phyloP scores from a whole-genome alignment of 2,329 filamentous ascomycete species.

The Monosporascus sp. region DNA sequence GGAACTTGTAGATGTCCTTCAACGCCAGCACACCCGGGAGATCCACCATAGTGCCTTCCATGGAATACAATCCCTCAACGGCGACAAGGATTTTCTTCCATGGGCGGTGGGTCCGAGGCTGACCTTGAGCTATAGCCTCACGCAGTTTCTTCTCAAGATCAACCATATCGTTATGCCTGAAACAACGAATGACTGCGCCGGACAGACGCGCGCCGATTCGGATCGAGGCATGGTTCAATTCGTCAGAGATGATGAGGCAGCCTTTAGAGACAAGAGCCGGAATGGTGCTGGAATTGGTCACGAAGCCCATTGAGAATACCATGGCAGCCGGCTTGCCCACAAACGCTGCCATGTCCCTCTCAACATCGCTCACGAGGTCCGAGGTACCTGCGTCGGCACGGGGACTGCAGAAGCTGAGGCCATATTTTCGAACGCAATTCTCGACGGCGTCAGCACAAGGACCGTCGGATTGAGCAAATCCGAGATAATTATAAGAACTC shows the following conservation, averaged over 20 bases:
- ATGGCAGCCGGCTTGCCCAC: slow-evolving; percentile 92
- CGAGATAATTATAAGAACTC: slow-evolving; percentile 99
- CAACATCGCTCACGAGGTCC: slow-evolving; percentile 83
- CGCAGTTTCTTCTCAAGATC: slow-evolving; percentile 82
- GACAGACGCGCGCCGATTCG: slow-evolving; percentile 91
- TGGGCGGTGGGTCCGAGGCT: slow-evolving; percentile 94
- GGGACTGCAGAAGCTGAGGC: slow-evolving; percentile 75
- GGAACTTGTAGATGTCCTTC: slow-evolving; percentile 96
- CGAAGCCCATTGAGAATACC: slow-evolving; percentile 99
- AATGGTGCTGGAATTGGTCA: slow-evolving; percentile 90
- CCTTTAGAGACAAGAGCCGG: slow-evolving; percentile 89
- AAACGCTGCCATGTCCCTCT: slow-evolving; percentile 82
- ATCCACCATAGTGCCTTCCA: slow-evolving; percentile 99
- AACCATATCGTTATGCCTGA: slow-evolving; percentile 95
- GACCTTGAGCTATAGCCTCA: slow-evolving; percentile 91
- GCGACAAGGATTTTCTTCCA: slow-evolving; percentile 99
- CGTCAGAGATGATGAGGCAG: slow-evolving; percentile 90
- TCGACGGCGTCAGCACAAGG: slow-evolving; percentile 93
- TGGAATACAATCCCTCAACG: slow-evolving; percentile 95
- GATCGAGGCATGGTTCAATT: slow-evolving; percentile 96
- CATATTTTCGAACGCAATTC: slow-evolving; percentile 77
- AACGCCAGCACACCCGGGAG: slow-evolving; percentile 82
- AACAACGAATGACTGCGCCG: slow-evolving; percentile 89
- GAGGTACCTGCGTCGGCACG: slow-evolving; percentile 80
- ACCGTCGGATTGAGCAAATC: slow-evolving; percentile 94